A percentile compares a stretch with the other conserved stretches of the same genome.
Conservation (phyloP, 2,329 filamentous ascomycete genomes). For the Neonectria punicea region DNA sequence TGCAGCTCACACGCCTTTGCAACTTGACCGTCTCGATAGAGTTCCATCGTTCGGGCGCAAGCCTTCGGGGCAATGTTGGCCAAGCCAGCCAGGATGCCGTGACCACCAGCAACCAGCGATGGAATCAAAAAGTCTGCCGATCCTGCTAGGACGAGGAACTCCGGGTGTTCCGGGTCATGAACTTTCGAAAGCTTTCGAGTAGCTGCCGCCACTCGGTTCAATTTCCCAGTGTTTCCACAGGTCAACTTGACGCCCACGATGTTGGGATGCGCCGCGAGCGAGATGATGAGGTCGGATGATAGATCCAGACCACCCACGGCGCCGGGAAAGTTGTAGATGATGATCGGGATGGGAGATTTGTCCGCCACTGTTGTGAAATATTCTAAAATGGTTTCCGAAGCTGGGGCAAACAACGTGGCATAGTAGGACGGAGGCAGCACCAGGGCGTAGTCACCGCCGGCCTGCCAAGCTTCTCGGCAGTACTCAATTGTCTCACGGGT, state of each 20-base stretch:
- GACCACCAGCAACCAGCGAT: constrained; percentile 73
- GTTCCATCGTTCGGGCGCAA: constrained; percentile 69
- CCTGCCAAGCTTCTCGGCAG: constrained; percentile 73
- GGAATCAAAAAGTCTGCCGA: constrained; percentile 79
- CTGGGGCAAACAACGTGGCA: constrained; percentile 69
- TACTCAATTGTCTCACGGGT: constrained; percentile 77
- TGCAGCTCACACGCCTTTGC: constrained; percentile 72
- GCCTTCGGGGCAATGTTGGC: constrained; percentile 77
- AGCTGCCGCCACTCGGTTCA: constrained; percentile 70
- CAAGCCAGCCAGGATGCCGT: constrained; percentile 77
- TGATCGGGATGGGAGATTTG: constrained; percentile 70
- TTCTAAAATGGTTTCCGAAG: constrained; percentile 62
- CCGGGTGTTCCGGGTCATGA: constrained; percentile 29
- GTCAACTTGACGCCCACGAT: constrained; percentile 77
- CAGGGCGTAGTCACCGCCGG: constrained; percentile 80
- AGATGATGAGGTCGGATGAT: constrained; percentile 69
- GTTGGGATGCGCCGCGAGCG: constrained; percentile 69
- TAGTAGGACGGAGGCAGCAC: constrained; percentile 84
- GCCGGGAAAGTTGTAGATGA: constrained; percentile 77
- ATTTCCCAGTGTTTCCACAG: constrained; percentile 76
- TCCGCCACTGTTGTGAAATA: constrained; percentile 75
- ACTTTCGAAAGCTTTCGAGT: constrained; percentile 55
- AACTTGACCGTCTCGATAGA: constrained; percentile 67
- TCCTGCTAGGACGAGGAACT: constrained; percentile 77
- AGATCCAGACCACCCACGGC: constrained; percentile 72